phyloP scores from a whole-genome alignment of 2,329 filamentous ascomycete genomes.

The Trichoderma gracile region DNA sequence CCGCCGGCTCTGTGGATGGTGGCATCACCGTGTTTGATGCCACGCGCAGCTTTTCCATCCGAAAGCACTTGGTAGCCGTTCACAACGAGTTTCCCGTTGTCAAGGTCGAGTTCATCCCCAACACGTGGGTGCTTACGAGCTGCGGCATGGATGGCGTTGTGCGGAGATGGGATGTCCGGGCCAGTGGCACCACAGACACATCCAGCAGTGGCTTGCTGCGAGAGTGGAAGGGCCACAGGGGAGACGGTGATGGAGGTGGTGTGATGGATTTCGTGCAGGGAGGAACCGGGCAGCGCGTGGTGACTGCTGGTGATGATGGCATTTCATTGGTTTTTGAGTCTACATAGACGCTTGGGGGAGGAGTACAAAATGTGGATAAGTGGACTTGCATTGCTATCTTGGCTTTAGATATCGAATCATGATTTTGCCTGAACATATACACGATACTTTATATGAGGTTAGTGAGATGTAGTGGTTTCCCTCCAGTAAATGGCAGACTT shows the following conservation, averaged over 20 bases:
- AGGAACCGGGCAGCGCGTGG: conserved; percentile 68
- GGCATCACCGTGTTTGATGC: conserved; percentile 86
- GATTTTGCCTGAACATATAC: neutral
- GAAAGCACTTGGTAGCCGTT: conserved; percentile 76
- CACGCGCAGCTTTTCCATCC: conserved; percentile 80
- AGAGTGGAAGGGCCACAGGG: conserved; percentile 89
- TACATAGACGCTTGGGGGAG: neutral
- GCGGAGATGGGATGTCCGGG: conserved; percentile 78
- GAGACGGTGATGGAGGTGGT: conserved; percentile 82
- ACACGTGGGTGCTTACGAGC: conserved; percentile 73
- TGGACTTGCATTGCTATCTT: neutral
- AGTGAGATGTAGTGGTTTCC: too few species aligned
- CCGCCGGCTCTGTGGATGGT: conserved; percentile 69
- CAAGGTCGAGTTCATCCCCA: conserved; percentile 81
- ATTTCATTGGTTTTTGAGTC: conserved; percentile 68
- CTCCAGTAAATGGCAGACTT: too few species aligned
- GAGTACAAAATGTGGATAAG: neutral
- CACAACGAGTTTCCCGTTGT: conserved; percentile 90
- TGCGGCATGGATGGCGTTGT: conserved; percentile 93
- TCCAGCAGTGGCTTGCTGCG: conserved; percentile 61
- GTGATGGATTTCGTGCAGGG: conserved; percentile 89
- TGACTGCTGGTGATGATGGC: conserved; percentile 90
- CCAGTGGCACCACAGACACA: conserved; percentile 40
- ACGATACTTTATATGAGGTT: too few species aligned
- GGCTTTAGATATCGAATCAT: neutral